phyloP scores from a whole-genome alignment of 2,329 filamentous ascomycete species.

The Arthrobotrys entomopaga region DNA sequence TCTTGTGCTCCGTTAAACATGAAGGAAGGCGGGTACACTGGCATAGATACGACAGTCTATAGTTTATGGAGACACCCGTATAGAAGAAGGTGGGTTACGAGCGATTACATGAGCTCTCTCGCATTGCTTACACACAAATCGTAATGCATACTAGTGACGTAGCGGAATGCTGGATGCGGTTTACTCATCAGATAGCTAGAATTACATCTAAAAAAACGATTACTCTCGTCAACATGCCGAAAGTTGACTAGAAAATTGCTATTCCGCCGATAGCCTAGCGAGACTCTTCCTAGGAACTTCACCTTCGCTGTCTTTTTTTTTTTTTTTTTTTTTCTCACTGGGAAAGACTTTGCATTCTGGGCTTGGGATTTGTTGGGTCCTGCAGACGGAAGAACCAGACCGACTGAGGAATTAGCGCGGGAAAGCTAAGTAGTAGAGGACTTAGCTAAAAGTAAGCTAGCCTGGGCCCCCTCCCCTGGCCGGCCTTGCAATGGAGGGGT shows the following conservation, averaged over 20 bases:
- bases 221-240: conserved; percentile 55
- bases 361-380: background rate
- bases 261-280: conserved; percentile 54
- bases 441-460: too few relatives aligned
- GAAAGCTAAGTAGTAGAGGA: background rate
- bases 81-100: background rate
- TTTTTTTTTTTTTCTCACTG: too few relatives aligned
- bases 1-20: too few relatives aligned
- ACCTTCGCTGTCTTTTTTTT: too few relatives aligned
- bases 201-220: conserved; percentile 52
- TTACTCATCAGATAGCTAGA: conserved; percentile 55
- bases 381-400: background rate
- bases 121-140: conserved; percentile 31
- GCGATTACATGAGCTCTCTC: conserved; percentile 43
- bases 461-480: too few relatives aligned
- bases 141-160: conserved; percentile 18
- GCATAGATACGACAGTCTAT: too few relatives aligned
- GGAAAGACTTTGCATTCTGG: conserved; percentile 14
- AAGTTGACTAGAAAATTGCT: conserved; percentile 7
- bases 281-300: conserved; percentile 4
- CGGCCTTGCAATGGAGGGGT: too few relatives aligned
- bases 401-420: conserved; percentile 16
- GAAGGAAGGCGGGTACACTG: too few relatives aligned
- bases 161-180: conserved; percentile 8
- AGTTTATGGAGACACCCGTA: background rate